Evolutionary conservation across 257 asterid species (phyloP).

Genomic region (Fraxinus pennsylvanica): DNA sequence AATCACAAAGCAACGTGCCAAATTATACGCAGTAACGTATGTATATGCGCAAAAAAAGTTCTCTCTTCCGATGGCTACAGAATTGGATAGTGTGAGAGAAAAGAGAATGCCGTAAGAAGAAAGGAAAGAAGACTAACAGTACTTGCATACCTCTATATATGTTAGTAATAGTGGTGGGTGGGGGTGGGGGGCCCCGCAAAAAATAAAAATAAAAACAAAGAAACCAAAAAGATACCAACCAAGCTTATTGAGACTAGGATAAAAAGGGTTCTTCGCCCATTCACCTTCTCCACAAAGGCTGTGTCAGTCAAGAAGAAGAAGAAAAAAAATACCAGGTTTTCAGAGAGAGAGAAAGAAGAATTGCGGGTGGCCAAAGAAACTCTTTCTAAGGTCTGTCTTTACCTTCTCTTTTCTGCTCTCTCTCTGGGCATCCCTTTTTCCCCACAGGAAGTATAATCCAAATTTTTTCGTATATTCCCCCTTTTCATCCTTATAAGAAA

Average conservation of each 20-base stretch:
- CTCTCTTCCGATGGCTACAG: slow-evolving; percentile 37
- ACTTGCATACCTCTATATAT: slow-evolving; percentile 49
- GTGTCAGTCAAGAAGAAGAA: slow-evolving; percentile 20
- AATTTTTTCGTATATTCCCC: slow-evolving; percentile 30
- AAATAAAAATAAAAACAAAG: slow-evolving; percentile 1
- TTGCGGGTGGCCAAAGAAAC: slow-evolving; percentile 10
- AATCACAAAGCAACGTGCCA: slow-evolving; percentile 51
- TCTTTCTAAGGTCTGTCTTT: slow-evolving; percentile 36
- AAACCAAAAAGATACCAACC: slow-evolving; percentile 46
- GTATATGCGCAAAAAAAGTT: slow-evolving; percentile 18
- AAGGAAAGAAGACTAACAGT: slow-evolving; percentile 57
- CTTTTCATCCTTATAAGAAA: slow-evolving; percentile 52
- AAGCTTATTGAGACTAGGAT: slow-evolving; percentile 37
- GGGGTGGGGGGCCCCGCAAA: slow-evolving; percentile 20
- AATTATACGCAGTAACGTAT: not conserved
- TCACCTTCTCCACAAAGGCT: slow-evolving; percentile 27
- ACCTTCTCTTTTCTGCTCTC: slow-evolving; percentile 32
- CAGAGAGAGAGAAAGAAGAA: slow-evolving; percentile 20
- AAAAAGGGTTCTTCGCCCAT: slow-evolving; percentile 44
- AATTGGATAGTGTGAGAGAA: slow-evolving; percentile 48
- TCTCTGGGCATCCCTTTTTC: slow-evolving; percentile 31
- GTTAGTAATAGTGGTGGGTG: slow-evolving; percentile 24
- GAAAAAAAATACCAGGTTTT: not conserved
- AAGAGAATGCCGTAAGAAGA: slow-evolving; percentile 68
- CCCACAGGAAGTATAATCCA: slow-evolving; percentile 35